Evolutionary conservation across 257 asterid species (phyloP), one percentile per base, ranked within the genome.

Genomic region (Petunia secreta): DNA sequence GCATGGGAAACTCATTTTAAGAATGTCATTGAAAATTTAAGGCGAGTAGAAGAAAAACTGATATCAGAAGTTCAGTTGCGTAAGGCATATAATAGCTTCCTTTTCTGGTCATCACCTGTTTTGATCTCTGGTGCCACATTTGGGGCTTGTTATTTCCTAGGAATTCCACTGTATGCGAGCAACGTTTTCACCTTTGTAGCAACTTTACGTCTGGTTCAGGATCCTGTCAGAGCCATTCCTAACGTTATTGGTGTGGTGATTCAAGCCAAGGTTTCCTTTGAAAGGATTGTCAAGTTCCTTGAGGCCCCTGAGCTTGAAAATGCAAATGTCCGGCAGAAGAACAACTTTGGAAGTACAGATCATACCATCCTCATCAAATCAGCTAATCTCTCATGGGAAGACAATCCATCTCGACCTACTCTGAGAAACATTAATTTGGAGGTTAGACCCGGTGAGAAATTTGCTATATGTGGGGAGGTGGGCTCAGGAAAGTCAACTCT

Each of bases 401-500:
- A 88, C 65, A 90, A 88, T 86, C 81, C 88, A 0, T 64, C 15
- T 64, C 89, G 91, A 84, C 90, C 94, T 4, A 90, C 96, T 0
- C 88, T 93, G 16, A 81, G 81, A 41, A 86, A 90, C 66, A 81
- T 92, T 55, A 80, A 77, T 81, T 80, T 95, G 88, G 91, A 86
- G 44, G 93, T 91, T 48, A 81, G 81, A 63, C 77, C 43, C 5
- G 98, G 99, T 8, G 90, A 90, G 34, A 95, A 95, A 92, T 86
- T 93, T 57, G 99, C 98, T 10, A 89, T 95, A 55, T 95, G 99
- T 78, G 99, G 99, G 76, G 99, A 95, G 86, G 99, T 95, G 62
- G 99, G 99, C 63, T 95, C 99, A 0, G 99, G 99, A 41, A 95
- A 95, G 87, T 93, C 99, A 8, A 95, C 99, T 60, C 89, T 95